A percentile compares a stretch with the other conserved stretches of the same genome.
Evolutionary conservation across 2,329 filamentous ascomycete species (phyloP).

Genomic region (Cercospora janseana): DNA sequence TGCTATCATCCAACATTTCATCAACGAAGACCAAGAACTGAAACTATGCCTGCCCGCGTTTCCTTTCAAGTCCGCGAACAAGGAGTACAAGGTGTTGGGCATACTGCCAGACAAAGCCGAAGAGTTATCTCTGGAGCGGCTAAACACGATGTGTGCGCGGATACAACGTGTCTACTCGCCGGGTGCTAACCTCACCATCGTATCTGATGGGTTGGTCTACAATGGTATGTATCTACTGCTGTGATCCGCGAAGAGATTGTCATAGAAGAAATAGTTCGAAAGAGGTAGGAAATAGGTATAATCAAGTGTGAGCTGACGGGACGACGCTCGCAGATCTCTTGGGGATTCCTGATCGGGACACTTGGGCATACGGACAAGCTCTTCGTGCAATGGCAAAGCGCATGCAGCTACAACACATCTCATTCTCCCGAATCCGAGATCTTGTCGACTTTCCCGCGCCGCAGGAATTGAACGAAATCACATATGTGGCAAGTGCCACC

Average conservation of each 20-base stretch:
- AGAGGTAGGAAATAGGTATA: background rate
- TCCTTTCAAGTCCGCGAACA: slow-evolving; percentile 24
- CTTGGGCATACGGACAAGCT: slow-evolving; percentile 19
- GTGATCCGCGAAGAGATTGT: background rate
- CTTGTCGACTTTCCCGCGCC: slow-evolving; percentile 16
- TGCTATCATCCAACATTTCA: slow-evolving; percentile 9
- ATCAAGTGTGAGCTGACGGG: background rate
- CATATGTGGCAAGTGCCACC: slow-evolving; percentile 22
- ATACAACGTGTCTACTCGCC: slow-evolving; percentile 19
- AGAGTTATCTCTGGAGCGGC: slow-evolving; percentile 17
- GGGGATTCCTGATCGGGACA: slow-evolving; percentile 14
- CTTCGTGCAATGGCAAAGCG: slow-evolving; percentile 15
- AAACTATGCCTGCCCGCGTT: slow-evolving; percentile 24
- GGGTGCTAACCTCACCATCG: slow-evolving; percentile 20
- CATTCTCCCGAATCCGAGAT: slow-evolving; percentile 20
- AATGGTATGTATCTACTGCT: slow-evolving; percentile 15
- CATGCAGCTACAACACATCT: slow-evolving; percentile 17
- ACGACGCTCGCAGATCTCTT: slow-evolving; percentile 14
- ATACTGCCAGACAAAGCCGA: slow-evolving; percentile 22
- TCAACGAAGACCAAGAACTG: slow-evolving; percentile 2
- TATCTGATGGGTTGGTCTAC: slow-evolving; percentile 24
- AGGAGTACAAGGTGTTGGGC: slow-evolving; percentile 20
- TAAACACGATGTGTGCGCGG: slow-evolving; percentile 18
- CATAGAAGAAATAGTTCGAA: too few species aligned
- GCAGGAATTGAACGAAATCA: slow-evolving; percentile 22